Conservation (phyloP, 495 filamentous ascomycete species). For the Penicillium ucsense region DNA sequence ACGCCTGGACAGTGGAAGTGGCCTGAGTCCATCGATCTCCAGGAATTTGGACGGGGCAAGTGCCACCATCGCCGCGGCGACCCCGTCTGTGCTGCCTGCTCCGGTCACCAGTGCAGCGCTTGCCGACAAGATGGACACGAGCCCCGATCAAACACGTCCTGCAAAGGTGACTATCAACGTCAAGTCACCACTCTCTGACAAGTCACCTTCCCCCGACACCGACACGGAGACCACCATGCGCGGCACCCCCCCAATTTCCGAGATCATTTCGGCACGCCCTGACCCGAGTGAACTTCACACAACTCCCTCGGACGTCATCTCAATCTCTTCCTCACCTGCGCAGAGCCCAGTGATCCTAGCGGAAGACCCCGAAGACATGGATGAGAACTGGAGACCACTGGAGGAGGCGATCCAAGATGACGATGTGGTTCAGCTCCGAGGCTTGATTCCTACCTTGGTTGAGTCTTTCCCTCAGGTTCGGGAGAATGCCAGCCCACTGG, state of each 20-base stretch:
- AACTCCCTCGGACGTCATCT: conserved; percentile 26
- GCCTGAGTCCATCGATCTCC: conserved; percentile 36
- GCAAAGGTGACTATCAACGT: conserved; percentile 50
- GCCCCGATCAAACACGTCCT: conserved; percentile 25
- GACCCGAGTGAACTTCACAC: conserved; percentile 11
- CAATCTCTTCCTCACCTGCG: conserved; percentile 39
- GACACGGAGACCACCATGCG: conserved; percentile 10
- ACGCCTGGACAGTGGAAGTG: conserved; percentile 49
- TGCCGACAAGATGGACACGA: conserved; percentile 23
- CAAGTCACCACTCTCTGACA: conserved; percentile 17
- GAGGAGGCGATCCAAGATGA: conserved; percentile 26
- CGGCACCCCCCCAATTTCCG: conserved; percentile 7
- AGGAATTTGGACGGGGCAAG: conserved; percentile 15
- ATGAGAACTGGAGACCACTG: conserved; percentile 38
- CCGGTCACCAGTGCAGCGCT: conserved; percentile 14
- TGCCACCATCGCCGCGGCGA: not conserved
- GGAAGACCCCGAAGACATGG: conserved; percentile 46
- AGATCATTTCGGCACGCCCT: conserved; percentile 4
- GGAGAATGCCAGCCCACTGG: conserved; percentile 14
- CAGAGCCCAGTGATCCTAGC: conserved; percentile 46
- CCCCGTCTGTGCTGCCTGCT: conserved; percentile 7
- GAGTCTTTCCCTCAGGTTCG: conserved; percentile 29
- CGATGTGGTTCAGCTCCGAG: conserved; percentile 28
- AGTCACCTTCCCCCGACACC: conserved; percentile 24
- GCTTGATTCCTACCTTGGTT: conserved; percentile 14